Percentiles rank a stretch among this genome's conserved stretches.
phyloP scores from a whole-genome alignment of 1,139 yeast species.

The Chernovozyma aurita region DNA sequence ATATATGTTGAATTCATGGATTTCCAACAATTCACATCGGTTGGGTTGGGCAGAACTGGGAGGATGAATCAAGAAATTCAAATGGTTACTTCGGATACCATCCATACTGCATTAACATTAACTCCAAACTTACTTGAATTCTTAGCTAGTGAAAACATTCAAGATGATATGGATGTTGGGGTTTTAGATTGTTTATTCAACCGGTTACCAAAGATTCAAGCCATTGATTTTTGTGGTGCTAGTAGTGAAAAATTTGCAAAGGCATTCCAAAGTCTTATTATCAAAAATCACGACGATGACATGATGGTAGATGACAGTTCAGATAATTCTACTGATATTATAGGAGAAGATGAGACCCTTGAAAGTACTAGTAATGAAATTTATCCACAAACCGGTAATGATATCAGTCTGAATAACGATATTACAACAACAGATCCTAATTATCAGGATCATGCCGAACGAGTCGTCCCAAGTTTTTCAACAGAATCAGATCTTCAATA shows the following conservation, averaged over 20 bases:
- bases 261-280: conserved; percentile 49
- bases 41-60: conserved; percentile 86
- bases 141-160: conserved; percentile 80
- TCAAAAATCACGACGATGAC: conserved; percentile 14
- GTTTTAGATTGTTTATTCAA: conserved; percentile 61
- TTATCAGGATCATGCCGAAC: too few species aligned
- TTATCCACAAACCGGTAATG: too few species aligned
- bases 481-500: not conserved
- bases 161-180: conserved; percentile 68
- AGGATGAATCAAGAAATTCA: conserved; percentile 89
- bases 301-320: not conserved
- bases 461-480: not conserved
- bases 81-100: conserved; percentile 77
- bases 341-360: not conserved
- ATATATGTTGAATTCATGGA: conserved; percentile 73
- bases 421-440: too few species aligned
- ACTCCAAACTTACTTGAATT: conserved; percentile 75
- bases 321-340: conserved; percentile 10
- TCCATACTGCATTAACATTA: conserved; percentile 54
- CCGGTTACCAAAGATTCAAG: conserved; percentile 54
- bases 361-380: not conserved
- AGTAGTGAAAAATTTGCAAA: conserved; percentile 58
- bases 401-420: too few species aligned
- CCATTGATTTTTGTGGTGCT: conserved; percentile 88
- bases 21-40: conserved; percentile 83